phyloP scores from a whole-genome alignment of 164 flowering plant genomes.

The Magnolia officinalis region DNA sequence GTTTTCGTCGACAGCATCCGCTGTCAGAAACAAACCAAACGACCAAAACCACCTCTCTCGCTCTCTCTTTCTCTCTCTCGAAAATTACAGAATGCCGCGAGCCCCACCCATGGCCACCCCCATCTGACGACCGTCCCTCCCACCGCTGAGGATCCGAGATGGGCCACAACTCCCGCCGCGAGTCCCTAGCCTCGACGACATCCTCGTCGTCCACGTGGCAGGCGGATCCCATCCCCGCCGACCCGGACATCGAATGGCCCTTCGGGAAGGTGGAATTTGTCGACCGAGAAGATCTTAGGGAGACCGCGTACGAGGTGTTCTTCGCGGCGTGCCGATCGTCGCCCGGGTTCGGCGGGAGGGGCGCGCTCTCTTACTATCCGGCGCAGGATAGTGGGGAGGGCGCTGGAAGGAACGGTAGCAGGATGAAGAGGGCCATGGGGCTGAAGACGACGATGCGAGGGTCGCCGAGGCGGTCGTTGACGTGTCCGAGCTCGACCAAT shows the following conservation, averaged over 20 bases:
- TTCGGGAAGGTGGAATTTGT: constrained; percentile 47
- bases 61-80: not conserved
- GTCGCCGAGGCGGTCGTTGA: constrained; percentile 9
- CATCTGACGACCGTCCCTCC: not conserved
- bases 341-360: constrained; percentile 77
- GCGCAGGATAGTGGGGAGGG: constrained; percentile 18
- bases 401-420: constrained; percentile 10
- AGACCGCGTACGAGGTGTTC: constrained; percentile 80
- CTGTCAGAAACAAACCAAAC: no score
- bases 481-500: not conserved
- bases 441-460: constrained; percentile 13
- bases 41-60: not conserved
- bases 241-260: constrained; percentile 49
- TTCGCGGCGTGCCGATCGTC: constrained; percentile 79
- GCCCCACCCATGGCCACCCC: not conserved
- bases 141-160: not conserved
- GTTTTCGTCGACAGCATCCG: no score
- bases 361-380: constrained; percentile 35
- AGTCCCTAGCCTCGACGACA: constrained; percentile 15
- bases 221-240: not conserved
- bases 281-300: constrained; percentile 57
- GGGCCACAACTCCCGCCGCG: constrained; percentile 32
- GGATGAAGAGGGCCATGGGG: constrained; percentile 25
- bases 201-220: not conserved
- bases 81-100: not conserved